Base-by-base conservation (phyloP, 2,329 filamentous ascomycete species). In the Colletotrichum higginsianum region DNA sequence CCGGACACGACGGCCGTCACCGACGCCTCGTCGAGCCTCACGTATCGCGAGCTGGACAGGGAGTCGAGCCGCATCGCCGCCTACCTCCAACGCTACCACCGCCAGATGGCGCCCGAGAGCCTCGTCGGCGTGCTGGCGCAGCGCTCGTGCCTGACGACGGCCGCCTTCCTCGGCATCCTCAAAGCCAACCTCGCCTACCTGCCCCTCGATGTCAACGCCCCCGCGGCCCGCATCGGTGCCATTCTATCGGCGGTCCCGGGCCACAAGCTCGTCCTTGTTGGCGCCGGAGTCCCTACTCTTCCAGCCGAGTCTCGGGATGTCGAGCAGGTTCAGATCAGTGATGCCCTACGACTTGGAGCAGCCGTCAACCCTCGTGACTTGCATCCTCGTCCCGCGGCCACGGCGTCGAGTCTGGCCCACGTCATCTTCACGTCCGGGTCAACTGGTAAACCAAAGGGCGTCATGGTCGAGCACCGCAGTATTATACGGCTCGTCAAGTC, bases 401-500 rank as follows among this genome's bases (percentile, higher is more conserved):
- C 60, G 0, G 55, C 74, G 2, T 57, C 47, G 2, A 76, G 72
- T 30, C 73, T 76, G 21, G 74, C 74, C 2, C 77, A 78, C 35
- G 84, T 86, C 73, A 85, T 87, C 76, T 87, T 86, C 74, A 87
- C 86, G 26, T 87, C 85, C 12, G 86, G 86, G 21, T 87, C 84
- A 8, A 87, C 86, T 1, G 86, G 86, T 9, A 79, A 79, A 40
- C 86, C 86, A 11, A 87, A 87, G 78, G 86, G 86, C 44, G 84
- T 87, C 35, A 81, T 86, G 70, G 60, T 77, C 57, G 71, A 75
- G 26, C 75, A 76, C 44, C 66, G 71, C 5, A 62, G 65, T 16
- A 62, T 77, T 30, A 35, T 74, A 18, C 60, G 75, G 11, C 57
- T 73, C 4, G 67, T 71, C 35, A 62, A 62, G 44, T 49, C 44